Conservation (phyloP, 2,329 filamentous ascomycete species). For the Fusarium subtropicale region DNA sequence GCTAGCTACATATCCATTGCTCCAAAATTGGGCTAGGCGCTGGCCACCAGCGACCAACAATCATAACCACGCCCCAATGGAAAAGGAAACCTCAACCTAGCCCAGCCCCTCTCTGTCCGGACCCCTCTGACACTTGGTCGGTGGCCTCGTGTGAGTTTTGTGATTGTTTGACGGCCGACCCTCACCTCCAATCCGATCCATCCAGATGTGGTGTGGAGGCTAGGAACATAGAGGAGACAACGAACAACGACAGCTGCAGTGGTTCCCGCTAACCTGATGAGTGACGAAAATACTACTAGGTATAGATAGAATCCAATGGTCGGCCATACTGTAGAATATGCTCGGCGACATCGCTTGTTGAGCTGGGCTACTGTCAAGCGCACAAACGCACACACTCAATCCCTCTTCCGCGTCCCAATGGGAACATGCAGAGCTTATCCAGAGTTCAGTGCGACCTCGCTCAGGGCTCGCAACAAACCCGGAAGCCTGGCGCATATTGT, state of each 20-base stretch:
- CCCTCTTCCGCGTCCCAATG: constrained; percentile 34
- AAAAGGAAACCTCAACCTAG: constrained; percentile 31
- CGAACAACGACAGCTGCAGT: constrained; percentile 20
- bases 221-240: constrained; percentile 20
- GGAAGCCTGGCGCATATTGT: constrained; percentile 34
- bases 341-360: constrained; percentile 38
- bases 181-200: constrained; percentile 32
- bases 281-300: constrained; percentile 1
- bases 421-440: constrained; percentile 35
- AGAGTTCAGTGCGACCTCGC: constrained; percentile 35
- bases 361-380: constrained; percentile 33
- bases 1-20: constrained; percentile 44
- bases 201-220: constrained; percentile 31
- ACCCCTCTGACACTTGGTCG: constrained; percentile 32
- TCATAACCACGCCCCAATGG: constrained; percentile 31
- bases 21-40: constrained; percentile 46
- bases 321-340: constrained; percentile 17
- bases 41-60: constrained; percentile 44
- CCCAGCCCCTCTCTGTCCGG: constrained; percentile 41
- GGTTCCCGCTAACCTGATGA: constrained; percentile 36
- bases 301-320: constrained; percentile 16
- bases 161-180: constrained; percentile 31
- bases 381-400: constrained; percentile 35
- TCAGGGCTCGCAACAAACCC: constrained; percentile 30
- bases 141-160: constrained; percentile 37